These are phyloP conservation scores for Candida gorgasii DNA, from an alignment of 805 yeast genomes.

Conservation along the genomic window DNA sequence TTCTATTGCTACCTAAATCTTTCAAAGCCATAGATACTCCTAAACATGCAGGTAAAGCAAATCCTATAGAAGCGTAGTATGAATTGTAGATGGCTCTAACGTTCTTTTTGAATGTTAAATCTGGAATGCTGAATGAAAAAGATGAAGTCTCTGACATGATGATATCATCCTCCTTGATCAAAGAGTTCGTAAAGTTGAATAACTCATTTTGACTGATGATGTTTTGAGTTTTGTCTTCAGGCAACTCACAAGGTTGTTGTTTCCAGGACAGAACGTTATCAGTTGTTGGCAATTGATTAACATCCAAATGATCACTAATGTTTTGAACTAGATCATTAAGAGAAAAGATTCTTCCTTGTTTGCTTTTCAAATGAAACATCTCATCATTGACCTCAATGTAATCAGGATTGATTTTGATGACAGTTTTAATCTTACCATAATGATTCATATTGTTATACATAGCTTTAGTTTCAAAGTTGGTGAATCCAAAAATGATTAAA, in stretches of 20 bases:
- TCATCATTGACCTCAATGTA: slow-evolving; percentile 38
- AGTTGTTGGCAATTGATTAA: slow-evolving; percentile 12
- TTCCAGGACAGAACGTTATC: slow-evolving; percentile 19
- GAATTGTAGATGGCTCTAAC: slow-evolving; percentile 61
- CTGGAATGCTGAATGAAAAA: slow-evolving; percentile 74
- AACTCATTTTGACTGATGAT: slow-evolving; percentile 31
- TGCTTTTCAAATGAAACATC: slow-evolving; percentile 21
- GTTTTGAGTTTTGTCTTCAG: slow-evolving; percentile 1
- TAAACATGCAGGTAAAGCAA: slow-evolving; percentile 81
- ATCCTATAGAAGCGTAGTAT: slow-evolving; percentile 85
- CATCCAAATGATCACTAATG: slow-evolving; percentile 25
- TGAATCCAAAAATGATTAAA: slow-evolving; percentile 68
- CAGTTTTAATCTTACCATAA: slow-evolving; percentile 23
- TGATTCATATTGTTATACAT: slow-evolving; percentile 18
- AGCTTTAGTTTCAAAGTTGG: slow-evolving; percentile 36
- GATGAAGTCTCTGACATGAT: slow-evolving; percentile 85
- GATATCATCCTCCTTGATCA: slow-evolving; percentile 62
- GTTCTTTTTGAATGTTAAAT: slow-evolving; percentile 58
- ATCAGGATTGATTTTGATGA: slow-evolving; percentile 45
- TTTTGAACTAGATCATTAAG: slow-evolving; percentile 33
- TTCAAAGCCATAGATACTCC: slow-evolving; percentile 77
- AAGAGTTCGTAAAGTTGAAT: slow-evolving; percentile 32
- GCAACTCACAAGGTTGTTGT: not conserved
- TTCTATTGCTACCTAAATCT: slow-evolving; percentile 50
- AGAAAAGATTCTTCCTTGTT: slow-evolving; percentile 29